Conservation (phyloP, 176 grass and related monocot species). For the Aegilops speltoides region DNA sequence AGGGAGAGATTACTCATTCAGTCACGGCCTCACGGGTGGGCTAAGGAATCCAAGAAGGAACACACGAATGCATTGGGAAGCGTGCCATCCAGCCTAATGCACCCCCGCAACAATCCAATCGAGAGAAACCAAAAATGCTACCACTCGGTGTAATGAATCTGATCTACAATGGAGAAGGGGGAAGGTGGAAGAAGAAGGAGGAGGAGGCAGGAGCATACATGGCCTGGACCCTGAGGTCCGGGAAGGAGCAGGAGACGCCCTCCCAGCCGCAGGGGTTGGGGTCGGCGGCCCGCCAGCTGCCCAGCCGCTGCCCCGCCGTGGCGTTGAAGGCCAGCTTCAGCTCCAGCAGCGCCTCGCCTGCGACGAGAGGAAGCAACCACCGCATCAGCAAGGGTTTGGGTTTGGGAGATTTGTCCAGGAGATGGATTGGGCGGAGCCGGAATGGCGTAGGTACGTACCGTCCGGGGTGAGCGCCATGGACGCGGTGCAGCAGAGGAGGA, state of each 20-base stretch:
- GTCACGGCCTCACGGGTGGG: neutral
- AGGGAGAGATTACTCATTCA: neutral
- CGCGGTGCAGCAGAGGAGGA: constrained; percentile 12
- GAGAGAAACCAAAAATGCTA: neutral
- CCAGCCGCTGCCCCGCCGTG: constrained; percentile 45
- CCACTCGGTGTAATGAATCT: neutral
- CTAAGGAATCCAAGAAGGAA: constrained; percentile 30
- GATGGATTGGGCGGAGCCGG: neutral
- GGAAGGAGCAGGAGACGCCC: constrained; percentile 92
- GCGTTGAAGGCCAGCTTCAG: constrained; percentile 85
- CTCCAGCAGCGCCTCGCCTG: constrained; percentile 82
- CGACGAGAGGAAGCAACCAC: neutral
- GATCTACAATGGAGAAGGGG: neutral
- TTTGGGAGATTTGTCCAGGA: neutral
- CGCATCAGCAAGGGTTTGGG: too few species aligned
- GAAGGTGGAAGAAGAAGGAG: neutral
- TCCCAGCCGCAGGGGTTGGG: constrained; percentile 79
- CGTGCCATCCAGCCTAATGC: neutral
- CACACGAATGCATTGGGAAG: neutral
- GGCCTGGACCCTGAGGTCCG: constrained; percentile 94
- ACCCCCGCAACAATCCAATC: neutral
- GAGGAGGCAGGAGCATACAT: constrained; percentile 39
- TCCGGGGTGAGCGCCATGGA: constrained; percentile 60
- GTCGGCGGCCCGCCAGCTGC: constrained; percentile 63
- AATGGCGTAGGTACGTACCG: constrained; percentile 39